Evolutionary conservation across 2,329 filamentous ascomycete genomes (phyloP), one percentile per base, ranked within the genome.

Genomic region (Stachybotrys elegans): DNA sequence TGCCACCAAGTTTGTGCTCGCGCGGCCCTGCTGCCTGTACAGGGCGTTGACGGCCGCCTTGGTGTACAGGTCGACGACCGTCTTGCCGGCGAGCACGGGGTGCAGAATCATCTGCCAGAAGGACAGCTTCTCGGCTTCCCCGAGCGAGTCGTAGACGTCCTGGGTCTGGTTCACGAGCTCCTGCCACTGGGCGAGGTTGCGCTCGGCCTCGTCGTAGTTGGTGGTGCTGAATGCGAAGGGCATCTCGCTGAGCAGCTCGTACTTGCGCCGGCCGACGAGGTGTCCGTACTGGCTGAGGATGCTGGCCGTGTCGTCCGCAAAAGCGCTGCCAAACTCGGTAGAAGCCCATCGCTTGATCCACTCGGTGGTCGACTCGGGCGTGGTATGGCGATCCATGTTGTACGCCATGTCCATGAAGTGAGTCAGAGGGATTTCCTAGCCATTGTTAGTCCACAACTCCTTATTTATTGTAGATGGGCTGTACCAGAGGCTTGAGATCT

Each of bases 61-160:
- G 11, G 74, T 67, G 43, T 68, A 69, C 22, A 74, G 70, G 27
- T 72, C 67, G 16, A 72, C 69, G 46, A 76, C 74, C 23, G 76
- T 74, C 16, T 72, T 68, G 3, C 72, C 78, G 3, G 79, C 78
- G 27, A 76, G 71, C 38, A 78, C 71, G 0, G 81, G 79, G 43
- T 85, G 78, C 6, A 81, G 67, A 8, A 84, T 68, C 45, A 80
- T 72, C 50, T 85, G 71, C 56, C 81, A 84, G 51, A 79, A 78
- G 0, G 78, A 70, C 1, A 77, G 65, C 45, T 73, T 71, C 6
- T 69, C 63, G 1, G 65, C 64, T 0, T 59, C 53, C 0, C 68
- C 57, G 1, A 81, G 57, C 3, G 60, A 58, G 14, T 69, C 58
- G 37, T 75, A 68, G 0, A 81, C 59, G 0, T 56, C 57, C 42